Percentiles rank a stretch among this genome's conserved stretches.
These are phyloP conservation scores for Wickerhamomyces strasburgensis DNA, from an alignment of 805 yeast species.

Conservation along the genomic window DNA sequence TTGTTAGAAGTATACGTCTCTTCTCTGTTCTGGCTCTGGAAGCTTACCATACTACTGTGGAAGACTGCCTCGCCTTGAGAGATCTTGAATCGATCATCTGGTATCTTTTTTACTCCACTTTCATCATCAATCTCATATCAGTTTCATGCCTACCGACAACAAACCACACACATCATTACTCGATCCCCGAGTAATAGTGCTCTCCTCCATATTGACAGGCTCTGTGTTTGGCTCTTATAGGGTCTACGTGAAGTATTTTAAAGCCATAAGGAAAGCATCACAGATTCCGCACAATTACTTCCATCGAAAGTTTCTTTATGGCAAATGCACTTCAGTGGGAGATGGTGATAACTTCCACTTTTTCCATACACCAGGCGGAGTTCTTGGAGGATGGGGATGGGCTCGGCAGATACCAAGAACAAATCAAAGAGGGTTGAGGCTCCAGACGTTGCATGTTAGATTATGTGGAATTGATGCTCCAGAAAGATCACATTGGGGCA, in stretches of 20 bases:
- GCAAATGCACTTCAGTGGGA: slow-evolving; percentile 85
- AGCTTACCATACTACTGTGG: too few species aligned
- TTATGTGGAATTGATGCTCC: slow-evolving; percentile 97
- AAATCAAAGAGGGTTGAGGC: slow-evolving; percentile 41
- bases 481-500: slow-evolving; percentile 90
- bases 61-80: too few species aligned
- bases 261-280: slow-evolving; percentile 43
- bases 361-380: slow-evolving; percentile 92
- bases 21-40: too few species aligned
- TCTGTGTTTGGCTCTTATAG: slow-evolving; percentile 37
- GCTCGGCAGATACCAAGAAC: slow-evolving; percentile 58
- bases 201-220: slow-evolving; percentile 32
- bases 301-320: slow-evolving; percentile 45
- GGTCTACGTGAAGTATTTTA: slow-evolving; percentile 40
- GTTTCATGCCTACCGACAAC: too few species aligned
- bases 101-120: too few species aligned
- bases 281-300: slow-evolving; percentile 47
- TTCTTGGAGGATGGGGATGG: slow-evolving; percentile 92
- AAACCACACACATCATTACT: not conserved
- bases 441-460: slow-evolving; percentile 73
- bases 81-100: too few species aligned
- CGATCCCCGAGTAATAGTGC: slow-evolving; percentile 23
- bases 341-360: slow-evolving; percentile 95
- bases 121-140: too few species aligned
- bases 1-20: too few species aligned